Percentiles rank a stretch among this genome's conserved stretches.
These are phyloP conservation scores for Grosmannia penicillata DNA, from an alignment of 2,329 filamentous ascomycete species.

Conservation along the genomic window DNA sequence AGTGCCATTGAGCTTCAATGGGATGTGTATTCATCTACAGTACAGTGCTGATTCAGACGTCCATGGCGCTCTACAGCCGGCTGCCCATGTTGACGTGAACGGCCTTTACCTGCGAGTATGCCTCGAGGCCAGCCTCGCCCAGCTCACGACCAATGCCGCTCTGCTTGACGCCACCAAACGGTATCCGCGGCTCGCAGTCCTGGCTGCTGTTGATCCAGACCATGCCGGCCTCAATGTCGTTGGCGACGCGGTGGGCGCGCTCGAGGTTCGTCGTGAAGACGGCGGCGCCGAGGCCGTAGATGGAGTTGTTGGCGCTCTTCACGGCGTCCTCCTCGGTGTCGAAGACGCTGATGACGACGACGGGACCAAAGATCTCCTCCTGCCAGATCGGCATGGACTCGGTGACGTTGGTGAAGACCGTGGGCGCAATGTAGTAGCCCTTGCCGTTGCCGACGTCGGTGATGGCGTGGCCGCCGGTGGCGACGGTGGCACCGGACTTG, in stretches of 20 bases:
- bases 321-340: conserved; percentile 35
- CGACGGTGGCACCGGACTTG: not conserved
- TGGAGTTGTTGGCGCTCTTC: conserved; percentile 33
- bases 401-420: conserved; percentile 9
- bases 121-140: conserved; percentile 27
- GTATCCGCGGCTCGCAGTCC: conserved; percentile 7
- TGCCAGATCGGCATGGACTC: conserved; percentile 16
- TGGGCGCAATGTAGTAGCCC: conserved; percentile 11
- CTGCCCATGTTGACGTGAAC: conserved; percentile 11
- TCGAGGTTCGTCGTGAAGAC: conserved; percentile 41
- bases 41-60: no score
- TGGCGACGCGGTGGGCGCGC: conserved; percentile 25
- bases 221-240: conserved; percentile 40
- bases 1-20: no score
- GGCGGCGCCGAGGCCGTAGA: conserved; percentile 38
- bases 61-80: not conserved
- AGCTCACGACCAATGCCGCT: conserved; percentile 39
- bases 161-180: conserved; percentile 37
- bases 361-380: conserved; percentile 46
- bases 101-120: conserved; percentile 25
- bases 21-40: no score
- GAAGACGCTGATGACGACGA: conserved; percentile 37
- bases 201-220: conserved; percentile 25
- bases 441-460: conserved; percentile 1
- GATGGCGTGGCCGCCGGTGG: not conserved